Base-by-base conservation (phyloP, 176 grass and related monocot species). In the Tillandsia fasciculata region DNA sequence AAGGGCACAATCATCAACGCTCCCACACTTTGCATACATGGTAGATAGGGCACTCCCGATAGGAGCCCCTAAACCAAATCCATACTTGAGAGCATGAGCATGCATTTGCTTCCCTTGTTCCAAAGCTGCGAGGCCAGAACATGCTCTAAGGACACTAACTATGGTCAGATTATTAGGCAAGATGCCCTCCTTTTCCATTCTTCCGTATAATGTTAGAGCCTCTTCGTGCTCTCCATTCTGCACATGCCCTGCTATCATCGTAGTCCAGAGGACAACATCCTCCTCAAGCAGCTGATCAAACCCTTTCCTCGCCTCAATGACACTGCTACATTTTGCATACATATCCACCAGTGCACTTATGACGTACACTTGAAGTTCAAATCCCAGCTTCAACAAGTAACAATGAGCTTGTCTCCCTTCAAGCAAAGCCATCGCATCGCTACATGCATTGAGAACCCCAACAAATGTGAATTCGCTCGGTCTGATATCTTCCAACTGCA, bases 11-110 rank as follows among this genome's bases (percentile, higher is more conserved):
- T 93, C 86, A 71, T 77, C 77, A 64, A 89, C 74, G 72, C 76
- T 76, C 2, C 86, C 86, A 73, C 90, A 89, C 65, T 93, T 89
- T 48, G 86, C 81, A 78, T 89, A 89, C 90, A 93, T 89, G 51
- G 86, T 89, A 64, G 82, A 93, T 59, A 93, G 69, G 72, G 90
- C 70, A 66, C 82, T 89, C 67, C 90, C 90, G 57, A 89, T 76
- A 70, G 86, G 76, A 54, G 74, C 66, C 29, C 74, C 80, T 53
- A 89, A 81, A 73, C 71, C 49, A 68, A 83, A 84, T 51, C 85
- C 83, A 51, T 71, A 89, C 66, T 93, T 93, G 2, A 93, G 26
- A 29, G 79, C 75, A 70, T 78, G 86, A 0, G 64, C 83, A 68
- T 93, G 90, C 71, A 89, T 33, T 70, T 93, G 83, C 70, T 81